These are phyloP conservation scores for Castanea sativa DNA, from an alignment of 306 rosid species.

Conservation along the genomic window DNA sequence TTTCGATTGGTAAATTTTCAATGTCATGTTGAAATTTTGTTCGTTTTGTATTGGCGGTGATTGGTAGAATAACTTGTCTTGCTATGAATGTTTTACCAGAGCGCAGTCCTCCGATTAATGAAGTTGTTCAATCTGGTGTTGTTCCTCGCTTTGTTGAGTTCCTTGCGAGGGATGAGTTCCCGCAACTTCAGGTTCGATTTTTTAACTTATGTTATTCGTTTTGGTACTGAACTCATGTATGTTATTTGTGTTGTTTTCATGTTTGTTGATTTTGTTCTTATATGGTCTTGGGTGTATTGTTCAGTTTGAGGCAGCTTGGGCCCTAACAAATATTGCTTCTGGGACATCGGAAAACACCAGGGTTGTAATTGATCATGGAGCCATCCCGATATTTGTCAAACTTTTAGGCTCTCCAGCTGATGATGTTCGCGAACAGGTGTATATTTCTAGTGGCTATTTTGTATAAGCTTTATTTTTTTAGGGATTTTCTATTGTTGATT, in stretches of 20 bases:
- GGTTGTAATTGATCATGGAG: slow-evolving; percentile 91
- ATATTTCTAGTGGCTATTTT: background rate
- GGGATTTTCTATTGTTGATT: background rate
- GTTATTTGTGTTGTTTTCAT: background rate
- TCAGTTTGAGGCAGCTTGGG: slow-evolving; percentile 99
- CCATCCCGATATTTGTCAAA: slow-evolving; percentile 83
- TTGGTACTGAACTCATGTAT: background rate
- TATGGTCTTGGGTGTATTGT: slow-evolving; percentile 3
- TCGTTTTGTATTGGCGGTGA: background rate
- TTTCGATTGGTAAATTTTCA: slow-evolving; percentile 60
- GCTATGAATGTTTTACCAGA: slow-evolving; percentile 32
- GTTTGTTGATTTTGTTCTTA: background rate
- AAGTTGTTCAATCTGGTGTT: slow-evolving; percentile 83
- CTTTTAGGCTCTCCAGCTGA: slow-evolving; percentile 82
- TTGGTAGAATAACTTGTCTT: background rate
- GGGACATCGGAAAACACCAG: slow-evolving; percentile 89
- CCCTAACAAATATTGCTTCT: slow-evolving; percentile 89
- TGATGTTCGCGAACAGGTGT: slow-evolving; percentile 93
- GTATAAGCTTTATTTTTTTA: background rate
- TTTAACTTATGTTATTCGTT: background rate
- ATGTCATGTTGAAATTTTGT: background rate
- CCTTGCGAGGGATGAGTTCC: slow-evolving; percentile 77
- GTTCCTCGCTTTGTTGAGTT: slow-evolving; percentile 86
- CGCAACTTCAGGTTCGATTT: slow-evolving; percentile 73
- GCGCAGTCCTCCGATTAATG: slow-evolving; percentile 88